phyloP scores from a whole-genome alignment of 2,329 filamentous ascomycete species.

The Penicillium sp. region DNA sequence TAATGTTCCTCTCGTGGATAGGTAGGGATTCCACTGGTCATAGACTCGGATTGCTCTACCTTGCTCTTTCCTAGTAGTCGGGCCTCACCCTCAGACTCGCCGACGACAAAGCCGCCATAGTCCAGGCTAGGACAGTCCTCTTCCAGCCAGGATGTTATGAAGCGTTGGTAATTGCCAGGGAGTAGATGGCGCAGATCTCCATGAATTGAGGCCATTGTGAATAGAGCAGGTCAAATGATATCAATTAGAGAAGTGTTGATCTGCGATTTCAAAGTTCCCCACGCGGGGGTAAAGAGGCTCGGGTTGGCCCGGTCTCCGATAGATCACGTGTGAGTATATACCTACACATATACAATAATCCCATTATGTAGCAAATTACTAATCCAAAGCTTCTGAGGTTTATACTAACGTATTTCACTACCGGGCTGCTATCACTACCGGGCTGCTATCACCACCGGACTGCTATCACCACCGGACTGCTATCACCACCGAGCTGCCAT shows the following conservation, averaged over 20 bases:
- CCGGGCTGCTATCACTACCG: too few relatives aligned
- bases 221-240: background rate
- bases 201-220: conserved; percentile 54
- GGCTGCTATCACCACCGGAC: too few relatives aligned
- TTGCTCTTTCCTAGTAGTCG: conserved; percentile 57
- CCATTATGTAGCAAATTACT: too few relatives aligned
- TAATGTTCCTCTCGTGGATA: background rate
- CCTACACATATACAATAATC: too few relatives aligned
- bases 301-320: background rate
- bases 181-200: conserved; percentile 70
- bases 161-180: conserved; percentile 77
- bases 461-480: too few relatives aligned
- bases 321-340: too few relatives aligned
- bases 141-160: conserved; percentile 80
- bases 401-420: too few relatives aligned
- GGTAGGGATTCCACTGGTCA: too few relatives aligned
- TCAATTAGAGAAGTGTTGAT: background rate
- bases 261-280: background rate
- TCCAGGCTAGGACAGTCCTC: conserved; percentile 97
- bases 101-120: conserved; percentile 96
- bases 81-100: conserved; percentile 50
- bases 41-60: conserved; percentile 28
- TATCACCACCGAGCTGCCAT: too few relatives aligned
- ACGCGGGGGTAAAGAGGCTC: conserved; percentile 6
- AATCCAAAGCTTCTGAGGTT: too few relatives aligned